A percentile compares a stretch with the other conserved stretches of the same genome.
Conservation (phyloP, 306 rosid genomes). For the Trifolium fragiferum region DNA sequence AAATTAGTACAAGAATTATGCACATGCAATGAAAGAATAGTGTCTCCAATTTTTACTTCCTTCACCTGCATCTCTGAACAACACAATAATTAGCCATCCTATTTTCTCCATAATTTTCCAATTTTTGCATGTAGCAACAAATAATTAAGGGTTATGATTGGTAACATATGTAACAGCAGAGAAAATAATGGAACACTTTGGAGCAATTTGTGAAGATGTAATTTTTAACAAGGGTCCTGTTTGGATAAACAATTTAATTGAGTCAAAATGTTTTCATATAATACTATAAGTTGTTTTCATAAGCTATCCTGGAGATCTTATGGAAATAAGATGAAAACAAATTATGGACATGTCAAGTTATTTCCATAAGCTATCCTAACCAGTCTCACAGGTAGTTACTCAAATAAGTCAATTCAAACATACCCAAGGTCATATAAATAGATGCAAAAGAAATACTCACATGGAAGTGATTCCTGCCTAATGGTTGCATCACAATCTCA, state of each 20-base stretch:
- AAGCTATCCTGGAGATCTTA: neutral
- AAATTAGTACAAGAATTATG: conserved; percentile 44
- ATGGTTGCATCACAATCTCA: conserved; percentile 52
- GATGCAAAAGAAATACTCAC: conserved; percentile 38
- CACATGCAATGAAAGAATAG: conserved; percentile 46
- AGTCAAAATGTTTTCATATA: too few species aligned
- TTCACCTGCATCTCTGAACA: conserved; percentile 44
- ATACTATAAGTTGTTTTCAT: neutral
- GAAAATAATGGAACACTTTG: neutral
- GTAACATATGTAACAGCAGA: conserved; percentile 10
- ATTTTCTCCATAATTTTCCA: neutral
- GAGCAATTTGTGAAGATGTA: neutral
- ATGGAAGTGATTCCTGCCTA: conserved; percentile 38
- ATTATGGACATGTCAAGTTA: neutral
- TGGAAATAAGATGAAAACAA: neutral
- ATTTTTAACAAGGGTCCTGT: too few species aligned
- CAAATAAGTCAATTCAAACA: neutral
- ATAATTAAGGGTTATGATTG: neutral
- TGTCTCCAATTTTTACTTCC: conserved; percentile 34
- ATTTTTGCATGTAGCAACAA: conserved; percentile 9
- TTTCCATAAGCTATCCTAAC: neutral
- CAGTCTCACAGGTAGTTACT: neutral
- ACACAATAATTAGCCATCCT: conserved; percentile 26
- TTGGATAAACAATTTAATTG: too few species aligned
- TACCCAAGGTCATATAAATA: conserved; percentile 6